phyloP scores from a whole-genome alignment of 257 asterid genomes.

The Solanum piurae region DNA sequence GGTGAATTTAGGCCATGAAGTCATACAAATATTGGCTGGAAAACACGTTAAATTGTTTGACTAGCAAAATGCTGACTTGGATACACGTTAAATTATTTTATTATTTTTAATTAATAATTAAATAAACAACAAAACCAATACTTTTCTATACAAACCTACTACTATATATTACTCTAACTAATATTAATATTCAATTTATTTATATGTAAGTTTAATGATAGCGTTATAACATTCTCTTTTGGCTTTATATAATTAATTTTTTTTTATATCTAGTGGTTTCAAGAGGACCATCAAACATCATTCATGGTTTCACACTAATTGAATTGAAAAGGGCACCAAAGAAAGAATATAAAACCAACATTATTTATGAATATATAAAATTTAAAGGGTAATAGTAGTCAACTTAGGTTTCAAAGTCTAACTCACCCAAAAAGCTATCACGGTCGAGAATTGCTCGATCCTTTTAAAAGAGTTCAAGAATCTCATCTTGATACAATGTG shows the following conservation, averaged over 20 bases:
- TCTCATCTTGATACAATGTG: not conserved
- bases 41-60: not conserved
- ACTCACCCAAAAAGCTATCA: not conserved
- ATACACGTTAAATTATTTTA: not conserved
- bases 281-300: not conserved
- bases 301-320: not conserved
- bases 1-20: not conserved
- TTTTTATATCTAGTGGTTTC: not conserved
- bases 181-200: not conserved
- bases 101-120: not conserved
- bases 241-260: not conserved
- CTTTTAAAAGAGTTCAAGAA: not conserved
- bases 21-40: not conserved
- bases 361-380: not conserved
- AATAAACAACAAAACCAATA: not conserved
- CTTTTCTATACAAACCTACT: not conserved
- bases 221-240: not conserved
- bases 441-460: accelerated
- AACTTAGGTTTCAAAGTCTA: not conserved
- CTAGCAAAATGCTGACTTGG: not conserved
- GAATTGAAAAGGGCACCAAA: not conserved
- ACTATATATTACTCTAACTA: not conserved
- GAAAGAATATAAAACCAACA: not conserved
- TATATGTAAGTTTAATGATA: not conserved
- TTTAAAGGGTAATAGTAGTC: not conserved